Evolutionary conservation across 2,329 filamentous ascomycete species (phyloP).

Genomic region (Fusarium solani-melongenae): DNA sequence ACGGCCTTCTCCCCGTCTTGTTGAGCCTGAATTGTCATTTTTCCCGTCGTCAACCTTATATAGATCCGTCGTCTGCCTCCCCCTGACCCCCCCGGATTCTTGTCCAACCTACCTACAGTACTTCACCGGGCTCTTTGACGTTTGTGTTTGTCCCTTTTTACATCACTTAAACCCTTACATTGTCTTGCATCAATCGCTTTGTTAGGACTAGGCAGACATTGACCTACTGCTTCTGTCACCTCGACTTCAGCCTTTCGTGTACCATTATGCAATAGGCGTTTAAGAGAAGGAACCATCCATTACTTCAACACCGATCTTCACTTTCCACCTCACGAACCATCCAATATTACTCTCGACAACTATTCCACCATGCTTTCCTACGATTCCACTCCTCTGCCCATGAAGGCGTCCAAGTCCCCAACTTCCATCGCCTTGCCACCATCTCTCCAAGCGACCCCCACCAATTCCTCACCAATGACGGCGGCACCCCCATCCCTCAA

Average conservation of each 20-base stretch:
- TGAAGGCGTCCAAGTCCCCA: constrained; percentile 53
- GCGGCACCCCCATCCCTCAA: constrained; percentile 40
- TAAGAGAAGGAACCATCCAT: constrained; percentile 9
- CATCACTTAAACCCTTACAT: neutral
- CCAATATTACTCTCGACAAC: constrained; percentile 4
- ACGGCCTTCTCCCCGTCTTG: constrained; percentile 44
- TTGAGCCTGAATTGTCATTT: constrained; percentile 42
- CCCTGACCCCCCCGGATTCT: constrained; percentile 15
- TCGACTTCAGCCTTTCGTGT: constrained; percentile 11
- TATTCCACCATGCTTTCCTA: constrained; percentile 60
- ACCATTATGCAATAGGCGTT: constrained; percentile 25
- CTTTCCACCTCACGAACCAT: constrained; percentile 2
- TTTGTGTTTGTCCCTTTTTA: constrained; percentile 15
- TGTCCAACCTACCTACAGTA: constrained; percentile 6
- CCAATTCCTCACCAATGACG: constrained; percentile 33
- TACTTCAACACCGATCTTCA: constrained; percentile 3
- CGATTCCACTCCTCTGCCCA: constrained; percentile 57
- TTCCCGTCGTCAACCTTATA: constrained; percentile 42
- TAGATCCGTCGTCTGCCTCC: constrained; percentile 35
- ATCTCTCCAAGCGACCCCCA: constrained; percentile 33
- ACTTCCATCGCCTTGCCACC: constrained; percentile 39
- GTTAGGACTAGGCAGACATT: constrained; percentile 23
- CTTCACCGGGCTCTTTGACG: constrained; percentile 8
- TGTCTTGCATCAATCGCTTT: constrained; percentile 9
- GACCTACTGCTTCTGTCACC: constrained; percentile 24